These are phyloP conservation scores for Sclerotinia subarctica DNA, from an alignment of 2,329 filamentous ascomycete genomes.

Conservation along the genomic window DNA sequence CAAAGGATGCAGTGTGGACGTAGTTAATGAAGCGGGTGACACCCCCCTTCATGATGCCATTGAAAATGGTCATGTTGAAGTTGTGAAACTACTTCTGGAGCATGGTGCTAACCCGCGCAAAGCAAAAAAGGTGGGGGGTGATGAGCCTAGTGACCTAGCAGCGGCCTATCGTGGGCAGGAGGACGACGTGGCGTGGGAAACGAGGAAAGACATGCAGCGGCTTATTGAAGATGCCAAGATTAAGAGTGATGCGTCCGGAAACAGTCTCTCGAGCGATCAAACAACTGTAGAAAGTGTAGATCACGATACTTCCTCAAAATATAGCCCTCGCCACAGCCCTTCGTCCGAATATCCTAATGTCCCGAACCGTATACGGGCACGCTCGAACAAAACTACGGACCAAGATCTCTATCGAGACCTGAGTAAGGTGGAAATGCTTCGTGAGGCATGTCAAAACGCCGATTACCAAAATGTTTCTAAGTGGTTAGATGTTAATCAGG, in stretches of 20 bases:
- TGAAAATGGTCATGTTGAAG: conserved; percentile 87
- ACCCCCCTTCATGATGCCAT: conserved; percentile 95
- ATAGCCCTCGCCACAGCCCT: conserved; percentile 58
- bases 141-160: conserved; percentile 85
- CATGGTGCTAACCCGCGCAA: conserved; percentile 89
- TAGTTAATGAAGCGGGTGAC: conserved; percentile 75
- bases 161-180: conserved; percentile 67
- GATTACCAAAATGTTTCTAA: conserved; percentile 60
- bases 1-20: conserved; percentile 81
- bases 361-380: conserved; percentile 44
- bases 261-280: conserved; percentile 58
- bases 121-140: conserved; percentile 78
- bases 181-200: conserved; percentile 14
- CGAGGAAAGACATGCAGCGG: conserved; percentile 62
- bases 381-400: conserved; percentile 63
- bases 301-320: conserved; percentile 50
- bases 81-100: conserved; percentile 78
- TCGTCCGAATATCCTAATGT: conserved; percentile 37
- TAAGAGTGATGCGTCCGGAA: conserved; percentile 49
- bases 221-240: conserved; percentile 60
- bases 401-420: conserved; percentile 59
- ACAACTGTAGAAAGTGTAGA: conserved; percentile 40
- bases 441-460: conserved; percentile 57
- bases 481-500: conserved; percentile 52
- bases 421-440: conserved; percentile 50